These are phyloP conservation scores for Claviceps fusiformis DNA, from an alignment of 2,329 filamentous ascomycete species.

Conservation along the genomic window DNA sequence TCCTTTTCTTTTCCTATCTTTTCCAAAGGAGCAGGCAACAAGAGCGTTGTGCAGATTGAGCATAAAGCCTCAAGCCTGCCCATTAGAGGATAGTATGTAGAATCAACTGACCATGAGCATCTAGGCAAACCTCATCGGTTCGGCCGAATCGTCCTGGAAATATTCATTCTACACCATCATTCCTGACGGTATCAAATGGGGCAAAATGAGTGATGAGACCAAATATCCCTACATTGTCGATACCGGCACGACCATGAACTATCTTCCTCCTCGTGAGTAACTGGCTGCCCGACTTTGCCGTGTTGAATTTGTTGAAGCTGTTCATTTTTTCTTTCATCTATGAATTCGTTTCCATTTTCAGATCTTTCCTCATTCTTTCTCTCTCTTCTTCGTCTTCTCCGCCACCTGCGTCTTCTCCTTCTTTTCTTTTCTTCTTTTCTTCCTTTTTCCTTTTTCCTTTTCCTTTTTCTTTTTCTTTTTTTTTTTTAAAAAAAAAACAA, in stretches of 20 bases:
- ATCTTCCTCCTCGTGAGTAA: slow-evolving; percentile 32
- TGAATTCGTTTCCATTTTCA: too few species aligned
- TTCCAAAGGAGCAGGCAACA: neutral
- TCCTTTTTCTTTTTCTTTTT: too few species aligned
- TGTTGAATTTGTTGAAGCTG: neutral
- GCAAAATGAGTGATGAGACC: slow-evolving; percentile 24
- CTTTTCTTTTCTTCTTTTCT: too few species aligned
- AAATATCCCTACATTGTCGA: slow-evolving; percentile 38
- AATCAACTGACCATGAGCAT: neutral
- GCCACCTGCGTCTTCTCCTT: too few species aligned
- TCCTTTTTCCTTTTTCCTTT: too few species aligned
- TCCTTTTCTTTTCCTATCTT: too few species aligned
- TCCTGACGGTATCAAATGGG: slow-evolving; percentile 33
- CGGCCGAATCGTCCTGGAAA: slow-evolving; percentile 25
- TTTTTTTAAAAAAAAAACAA: neutral
- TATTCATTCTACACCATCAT: slow-evolving; percentile 41
- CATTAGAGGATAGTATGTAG: too few species aligned
- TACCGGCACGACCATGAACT: slow-evolving; percentile 37
- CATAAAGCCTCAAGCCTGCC: neutral
- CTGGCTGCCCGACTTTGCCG: neutral
- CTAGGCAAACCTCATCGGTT: slow-evolving; percentile 30
- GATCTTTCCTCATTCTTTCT: too few species aligned
- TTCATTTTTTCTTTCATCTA: too few species aligned
- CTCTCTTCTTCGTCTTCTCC: neutral
- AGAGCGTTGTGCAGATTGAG: neutral